Conservation (phyloP, 2,329 filamentous ascomycete species). For the Calonectria pteridis region DNA sequence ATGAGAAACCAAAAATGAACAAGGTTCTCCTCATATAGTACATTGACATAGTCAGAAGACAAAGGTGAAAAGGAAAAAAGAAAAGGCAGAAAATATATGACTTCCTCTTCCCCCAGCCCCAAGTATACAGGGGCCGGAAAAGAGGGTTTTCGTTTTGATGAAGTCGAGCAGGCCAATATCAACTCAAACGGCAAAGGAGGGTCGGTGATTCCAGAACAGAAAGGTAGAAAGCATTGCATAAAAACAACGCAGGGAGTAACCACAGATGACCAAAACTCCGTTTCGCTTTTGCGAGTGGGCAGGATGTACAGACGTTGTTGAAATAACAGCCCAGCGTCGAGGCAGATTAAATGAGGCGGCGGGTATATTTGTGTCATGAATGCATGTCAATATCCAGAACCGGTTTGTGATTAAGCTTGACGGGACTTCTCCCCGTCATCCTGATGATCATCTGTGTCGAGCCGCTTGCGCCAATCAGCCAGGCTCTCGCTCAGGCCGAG, state of each 20-base stretch:
- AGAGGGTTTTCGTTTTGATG: slow-evolving; percentile 4
- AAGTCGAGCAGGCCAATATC: slow-evolving; percentile 26
- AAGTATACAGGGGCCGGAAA: slow-evolving; percentile 22
- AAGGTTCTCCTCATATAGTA: slow-evolving; percentile 38
- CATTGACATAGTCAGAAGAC: slow-evolving; percentile 34
- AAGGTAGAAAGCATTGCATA: slow-evolving; percentile 33
- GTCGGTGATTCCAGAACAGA: slow-evolving; percentile 24
- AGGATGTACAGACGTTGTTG: slow-evolving; percentile 41
- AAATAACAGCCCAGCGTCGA: slow-evolving; percentile 31
- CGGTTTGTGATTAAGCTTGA: slow-evolving; percentile 37
- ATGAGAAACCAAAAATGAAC: slow-evolving; percentile 27
- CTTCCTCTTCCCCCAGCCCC: slow-evolving; percentile 17
- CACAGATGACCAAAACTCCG: slow-evolving; percentile 43
- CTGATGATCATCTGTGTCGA: slow-evolving; percentile 68
- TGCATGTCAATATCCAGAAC: slow-evolving; percentile 45
- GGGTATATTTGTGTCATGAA: slow-evolving; percentile 51
- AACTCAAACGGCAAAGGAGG: slow-evolving; percentile 28
- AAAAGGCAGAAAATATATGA: slow-evolving; percentile 28
- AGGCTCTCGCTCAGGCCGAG: slow-evolving; percentile 77
- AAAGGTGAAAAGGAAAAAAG: slow-evolving; percentile 28
- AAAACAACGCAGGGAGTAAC: slow-evolving; percentile 34
- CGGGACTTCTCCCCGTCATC: slow-evolving; percentile 46
- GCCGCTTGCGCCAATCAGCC: slow-evolving; percentile 82
- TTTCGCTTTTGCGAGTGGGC: slow-evolving; percentile 39
- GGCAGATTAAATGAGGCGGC: slow-evolving; percentile 40